A percentile compares a stretch with the other conserved stretches of the same genome.
Evolutionary conservation across 805 yeast species (phyloP).

Genomic region (Spathaspora passalidarum): DNA sequence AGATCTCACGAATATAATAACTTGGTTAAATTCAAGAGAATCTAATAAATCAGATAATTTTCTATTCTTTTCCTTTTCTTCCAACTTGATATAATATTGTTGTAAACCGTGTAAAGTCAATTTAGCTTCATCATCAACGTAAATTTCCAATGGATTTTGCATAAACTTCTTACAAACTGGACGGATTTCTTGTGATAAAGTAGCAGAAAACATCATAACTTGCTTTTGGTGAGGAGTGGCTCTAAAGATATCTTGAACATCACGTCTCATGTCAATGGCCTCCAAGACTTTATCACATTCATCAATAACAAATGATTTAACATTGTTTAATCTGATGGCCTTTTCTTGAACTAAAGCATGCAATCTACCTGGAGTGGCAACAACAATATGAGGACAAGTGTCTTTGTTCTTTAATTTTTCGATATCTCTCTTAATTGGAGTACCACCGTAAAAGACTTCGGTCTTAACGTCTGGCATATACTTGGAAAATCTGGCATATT

Average conservation of each 20-base stretch:
- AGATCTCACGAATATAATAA: conserved; percentile 90
- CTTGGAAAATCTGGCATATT: conserved; percentile 95
- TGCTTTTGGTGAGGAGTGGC: conserved; percentile 97
- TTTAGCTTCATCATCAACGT: conserved; percentile 96
- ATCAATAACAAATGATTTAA: conserved; percentile 92
- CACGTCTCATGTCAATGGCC: conserved; percentile 91
- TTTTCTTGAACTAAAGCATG: conserved; percentile 92
- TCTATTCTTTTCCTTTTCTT: conserved; percentile 89
- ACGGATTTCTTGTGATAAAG: conserved; percentile 89
- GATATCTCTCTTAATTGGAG: conserved; percentile 77
- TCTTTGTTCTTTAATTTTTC: conserved; percentile 89
- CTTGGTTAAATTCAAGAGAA: conserved; percentile 95
- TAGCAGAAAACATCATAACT: conserved; percentile 99
- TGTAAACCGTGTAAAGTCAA: conserved; percentile 96
- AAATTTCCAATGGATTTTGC: conserved; percentile 96
- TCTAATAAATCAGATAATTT: conserved; percentile 90
- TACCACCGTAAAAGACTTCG: conserved; percentile 96
- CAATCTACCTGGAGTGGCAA: conserved; percentile 98
- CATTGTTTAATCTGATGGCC: conserved; percentile 77
- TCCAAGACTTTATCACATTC: conserved; percentile 99
- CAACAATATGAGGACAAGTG: conserved; percentile 93
- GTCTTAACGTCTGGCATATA: conserved; percentile 98
- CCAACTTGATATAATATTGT: conserved; percentile 88
- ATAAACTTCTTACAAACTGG: conserved; percentile 97
- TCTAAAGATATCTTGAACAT: conserved; percentile 96